Conservation (phyloP, 371 early-diverging fungal genomes). For the Apophysomyces sp. region DNA sequence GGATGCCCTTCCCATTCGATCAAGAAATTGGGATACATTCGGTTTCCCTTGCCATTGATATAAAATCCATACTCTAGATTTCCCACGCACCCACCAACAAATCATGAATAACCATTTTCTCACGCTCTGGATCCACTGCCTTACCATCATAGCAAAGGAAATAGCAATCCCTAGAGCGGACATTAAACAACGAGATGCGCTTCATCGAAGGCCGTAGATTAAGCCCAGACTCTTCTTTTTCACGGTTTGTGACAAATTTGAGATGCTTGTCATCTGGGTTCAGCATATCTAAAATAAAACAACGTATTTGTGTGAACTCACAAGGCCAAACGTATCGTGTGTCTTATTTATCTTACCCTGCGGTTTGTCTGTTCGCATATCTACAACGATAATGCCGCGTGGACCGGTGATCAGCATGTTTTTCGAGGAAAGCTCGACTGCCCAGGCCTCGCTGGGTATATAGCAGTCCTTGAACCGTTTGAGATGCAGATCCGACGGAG, state of each 20-base stretch:
- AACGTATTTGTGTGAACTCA: not conserved
- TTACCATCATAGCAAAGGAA: constrained; percentile 52
- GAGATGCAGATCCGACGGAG: constrained; percentile 22
- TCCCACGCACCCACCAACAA: not conserved
- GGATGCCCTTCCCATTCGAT: constrained; percentile 53
- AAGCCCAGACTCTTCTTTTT: constrained; percentile 28
- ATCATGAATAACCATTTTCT: too few relatives aligned
- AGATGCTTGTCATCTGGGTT: constrained; percentile 37
- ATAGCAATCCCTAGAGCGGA: constrained; percentile 31
- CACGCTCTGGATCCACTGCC: too few relatives aligned
- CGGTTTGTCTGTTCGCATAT: constrained; percentile 41
- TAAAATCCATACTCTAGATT: constrained; percentile 48
- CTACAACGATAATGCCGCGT: constrained; percentile 42
- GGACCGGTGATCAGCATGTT: constrained; percentile 46
- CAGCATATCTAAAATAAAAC: constrained; percentile 27
- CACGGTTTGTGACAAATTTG: constrained; percentile 42
- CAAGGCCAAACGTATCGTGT: not conserved
- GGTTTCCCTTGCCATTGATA: constrained; percentile 46
- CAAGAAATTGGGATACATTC: constrained; percentile 33
- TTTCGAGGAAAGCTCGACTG: constrained; percentile 33
- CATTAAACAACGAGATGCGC: constrained; percentile 36
- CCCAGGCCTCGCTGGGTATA: constrained; percentile 44
- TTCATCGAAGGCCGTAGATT: constrained; percentile 33
- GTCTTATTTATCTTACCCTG: constrained; percentile 47
- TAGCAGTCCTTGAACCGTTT: constrained; percentile 38